A percentile compares a stretch with the other conserved stretches of the same genome.
phyloP scores from a whole-genome alignment of 768 basidiomycete species.

The Xerocomellus dryophilus region DNA sequence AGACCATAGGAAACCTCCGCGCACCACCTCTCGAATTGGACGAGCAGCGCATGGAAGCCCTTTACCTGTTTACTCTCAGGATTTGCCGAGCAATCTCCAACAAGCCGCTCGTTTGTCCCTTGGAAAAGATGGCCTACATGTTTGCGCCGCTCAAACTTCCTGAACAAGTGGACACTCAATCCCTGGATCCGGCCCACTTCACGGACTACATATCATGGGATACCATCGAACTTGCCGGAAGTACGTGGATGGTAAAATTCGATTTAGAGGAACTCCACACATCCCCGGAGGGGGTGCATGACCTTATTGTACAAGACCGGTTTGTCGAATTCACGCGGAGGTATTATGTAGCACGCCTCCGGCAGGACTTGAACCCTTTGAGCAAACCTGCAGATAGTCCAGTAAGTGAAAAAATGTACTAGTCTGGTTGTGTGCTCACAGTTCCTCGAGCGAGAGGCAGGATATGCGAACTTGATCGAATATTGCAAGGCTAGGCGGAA shows the following conservation, averaged over 20 bases:
- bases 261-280: slow-evolving; percentile 34
- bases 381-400: slow-evolving; percentile 64
- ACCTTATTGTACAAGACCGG: slow-evolving; percentile 74
- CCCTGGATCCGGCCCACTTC: slow-evolving; percentile 31
- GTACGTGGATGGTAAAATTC: slow-evolving; percentile 51
- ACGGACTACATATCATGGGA: slow-evolving; percentile 61
- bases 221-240: slow-evolving; percentile 48
- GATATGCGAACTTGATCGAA: slow-evolving; percentile 60
- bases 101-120: slow-evolving; percentile 58
- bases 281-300: slow-evolving; percentile 41
- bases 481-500: slow-evolving; percentile 62
- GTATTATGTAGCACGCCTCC: slow-evolving; percentile 54
- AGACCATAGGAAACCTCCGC: slow-evolving; percentile 42
- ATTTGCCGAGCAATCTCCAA: slow-evolving; percentile 61
- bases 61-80: slow-evolving; percentile 63
- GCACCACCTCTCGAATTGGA: slow-evolving; percentile 51
- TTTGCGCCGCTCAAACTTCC: slow-evolving; percentile 55
- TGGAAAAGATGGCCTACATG: slow-evolving; percentile 60
- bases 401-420: slow-evolving; percentile 40
- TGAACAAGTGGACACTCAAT: slow-evolving; percentile 28
- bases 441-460: slow-evolving; percentile 52
- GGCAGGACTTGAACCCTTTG: slow-evolving; percentile 68
- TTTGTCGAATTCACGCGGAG: slow-evolving; percentile 73
- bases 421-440: slow-evolving; percentile 1
- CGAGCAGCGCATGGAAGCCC: slow-evolving; percentile 41